Evolutionary conservation across 2,329 filamentous ascomycete genomes (phyloP), one percentile per base, ranked within the genome.

Genomic region (Endoconidiophora polonica): DNA sequence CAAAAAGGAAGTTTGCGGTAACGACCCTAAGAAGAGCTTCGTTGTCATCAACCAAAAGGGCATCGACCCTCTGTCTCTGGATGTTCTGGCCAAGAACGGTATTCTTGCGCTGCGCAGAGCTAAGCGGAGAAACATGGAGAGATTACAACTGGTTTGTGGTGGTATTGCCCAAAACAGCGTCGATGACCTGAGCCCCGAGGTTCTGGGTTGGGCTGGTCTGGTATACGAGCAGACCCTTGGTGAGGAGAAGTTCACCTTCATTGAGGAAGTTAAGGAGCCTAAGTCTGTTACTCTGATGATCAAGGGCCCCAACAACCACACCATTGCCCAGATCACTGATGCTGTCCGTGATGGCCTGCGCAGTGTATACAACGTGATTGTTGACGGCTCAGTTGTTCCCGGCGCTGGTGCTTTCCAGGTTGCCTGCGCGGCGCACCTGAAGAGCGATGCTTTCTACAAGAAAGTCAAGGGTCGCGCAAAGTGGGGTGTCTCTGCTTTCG

Each of bases 1-100:
- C 56, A 98, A 98, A 78, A 94, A 96, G 72, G 79, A 94, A 66
- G 86, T 96, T 12, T 98, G 91, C 66, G 91, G 90, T 26, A 83
- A 80, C 58, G 91, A 96, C 60, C 79, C 81, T 6, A 91, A 86
- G 69, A 95, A 96, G 74, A 82, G 83, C 60, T 98, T 98, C 63
- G 91, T 96, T 57, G 81, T 98, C 60, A 86, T 98, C 67, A 98
- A 98, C 72, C 91, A 98, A 68, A 98, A 98, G 75, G 91, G 91
- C 55, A 98, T 98, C 58, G 91, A 98, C 63, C 91, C 91, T 20
- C 73, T 98, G 55, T 95, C 88, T 49, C 74, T 98, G 57, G 91
- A 98, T 60, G 87, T 98, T 10, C 72, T 98, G 52, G 88, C 91
- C 56, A 98, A 98, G 79, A 96, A 98, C 64, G 88, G 88, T 57